A percentile compares a stretch with the other conserved stretches of the same genome.
phyloP scores from a whole-genome alignment of 805 yeast genomes.

The Ogataea minuta region DNA sequence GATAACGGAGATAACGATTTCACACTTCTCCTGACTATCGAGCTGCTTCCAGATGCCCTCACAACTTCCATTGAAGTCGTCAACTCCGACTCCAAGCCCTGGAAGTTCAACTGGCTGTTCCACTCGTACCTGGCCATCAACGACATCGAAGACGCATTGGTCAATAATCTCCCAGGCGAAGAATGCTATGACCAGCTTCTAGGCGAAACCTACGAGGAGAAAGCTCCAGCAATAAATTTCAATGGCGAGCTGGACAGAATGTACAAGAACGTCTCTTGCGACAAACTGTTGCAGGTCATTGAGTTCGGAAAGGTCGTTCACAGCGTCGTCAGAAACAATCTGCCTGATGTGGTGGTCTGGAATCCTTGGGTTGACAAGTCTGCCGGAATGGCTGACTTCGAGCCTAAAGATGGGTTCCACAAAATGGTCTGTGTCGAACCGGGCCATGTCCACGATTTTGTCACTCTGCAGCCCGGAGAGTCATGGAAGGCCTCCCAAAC shows the following conservation, averaged over 20 bases:
- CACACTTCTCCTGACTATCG: conserved; percentile 69
- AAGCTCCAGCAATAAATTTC: conserved; percentile 71
- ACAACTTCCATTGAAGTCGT: conserved; percentile 72
- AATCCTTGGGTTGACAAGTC: conserved; percentile 92
- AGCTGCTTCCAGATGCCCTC: conserved; percentile 55
- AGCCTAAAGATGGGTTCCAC: conserved; percentile 78
- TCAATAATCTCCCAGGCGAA: conserved; percentile 75
- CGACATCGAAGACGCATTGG: conserved; percentile 75
- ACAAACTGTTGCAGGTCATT: conserved; percentile 62
- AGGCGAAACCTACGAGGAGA: conserved; percentile 59
- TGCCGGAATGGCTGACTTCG: conserved; percentile 82
- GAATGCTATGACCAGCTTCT: conserved; percentile 74
- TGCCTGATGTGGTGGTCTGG: conserved; percentile 83
- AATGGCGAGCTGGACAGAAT: conserved; percentile 83
- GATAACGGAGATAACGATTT: conserved; percentile 59
- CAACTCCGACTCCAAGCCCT: conserved; percentile 61
- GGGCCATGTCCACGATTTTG: conserved; percentile 76
- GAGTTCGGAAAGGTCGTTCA: conserved; percentile 69
- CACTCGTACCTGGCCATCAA: conserved; percentile 80
- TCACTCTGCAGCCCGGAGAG: conserved; percentile 63
- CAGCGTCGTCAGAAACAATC: conserved; percentile 59
- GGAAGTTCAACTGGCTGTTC: conserved; percentile 92
- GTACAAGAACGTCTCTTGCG: conserved; percentile 58
- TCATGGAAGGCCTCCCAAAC: conserved; percentile 74
- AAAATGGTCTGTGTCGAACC: conserved; percentile 95